Evolutionary conservation across 164 flowering plant species (phyloP), one percentile per base, ranked within the genome.

Genomic region (Paratinospora sagittata): DNA sequence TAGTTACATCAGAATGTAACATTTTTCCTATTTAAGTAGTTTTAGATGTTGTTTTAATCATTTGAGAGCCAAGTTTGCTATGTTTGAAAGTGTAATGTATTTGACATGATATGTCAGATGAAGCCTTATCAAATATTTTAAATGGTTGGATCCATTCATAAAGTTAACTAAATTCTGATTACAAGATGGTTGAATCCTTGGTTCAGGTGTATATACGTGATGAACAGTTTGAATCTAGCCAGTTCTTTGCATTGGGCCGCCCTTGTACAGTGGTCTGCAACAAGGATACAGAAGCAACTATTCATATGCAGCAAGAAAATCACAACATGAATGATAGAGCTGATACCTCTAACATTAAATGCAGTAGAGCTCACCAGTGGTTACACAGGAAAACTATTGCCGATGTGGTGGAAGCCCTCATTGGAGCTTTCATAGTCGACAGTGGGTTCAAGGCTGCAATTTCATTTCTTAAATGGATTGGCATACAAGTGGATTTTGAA

Each of bases 391-490:
- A 90, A 81, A 91, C 96, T 30, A 83, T 96, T 68, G 90, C 98
- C 12, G 98, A 96, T 85, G 89, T 90, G 27, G 86, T 96, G 71
- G 99, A 96, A 83, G 88, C 98, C 65, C 93, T 96, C 26, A 72
- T 90, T 70, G 99, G 99, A 52, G 98, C 97, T 61, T 96, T 88
- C 66, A 27, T 96, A 65, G 90, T 93, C 73, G 99, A 96, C 73
- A 79, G 91, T 82, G 99, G 99, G 70, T 96, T 92, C 73, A 93
- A 82, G 81, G 92, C 89, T 73, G 97, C 99, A 70, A 82, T 72
- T 72, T 88, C 96, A 65, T 96, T 96, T 78, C 95, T 96, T 70
- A 80, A 70, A 79, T 96, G 98, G 98, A 71, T 93, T 37, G 97
- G 98, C 60, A 87, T 96, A 63, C 58, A 78, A 60, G 90, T 89